A percentile compares a stretch with the other conserved stretches of the same genome.
Conservation (phyloP, 768 basidiomycete genomes). For the Lyophyllum atratum region DNA sequence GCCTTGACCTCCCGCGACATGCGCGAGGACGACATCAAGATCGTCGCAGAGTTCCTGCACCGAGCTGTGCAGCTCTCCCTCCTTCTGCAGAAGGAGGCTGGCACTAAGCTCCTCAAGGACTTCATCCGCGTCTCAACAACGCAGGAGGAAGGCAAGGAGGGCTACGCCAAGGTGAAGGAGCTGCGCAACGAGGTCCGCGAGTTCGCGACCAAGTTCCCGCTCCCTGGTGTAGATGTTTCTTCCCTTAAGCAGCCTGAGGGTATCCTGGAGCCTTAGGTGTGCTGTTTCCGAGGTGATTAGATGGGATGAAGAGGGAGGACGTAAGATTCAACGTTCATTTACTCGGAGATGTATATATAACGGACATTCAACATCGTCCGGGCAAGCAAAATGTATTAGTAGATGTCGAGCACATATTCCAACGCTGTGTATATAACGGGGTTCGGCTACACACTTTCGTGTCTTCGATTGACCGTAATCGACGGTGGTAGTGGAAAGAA, state of each 20-base stretch:
- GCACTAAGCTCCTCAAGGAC: slow-evolving; percentile 93
- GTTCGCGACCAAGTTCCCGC: slow-evolving; percentile 88
- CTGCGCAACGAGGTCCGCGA: slow-evolving; percentile 77
- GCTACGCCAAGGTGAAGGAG: slow-evolving; percentile 67
- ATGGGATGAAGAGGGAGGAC: background rate
- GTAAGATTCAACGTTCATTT: slow-evolving; percentile 59
- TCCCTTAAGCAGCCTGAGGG: slow-evolving; percentile 61
- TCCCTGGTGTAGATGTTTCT: slow-evolving; percentile 77
- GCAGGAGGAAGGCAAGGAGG: slow-evolving; percentile 68
- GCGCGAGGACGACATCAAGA: slow-evolving; percentile 82
- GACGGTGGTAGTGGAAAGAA: background rate
- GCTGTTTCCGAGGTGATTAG: background rate
- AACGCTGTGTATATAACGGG: background rate
- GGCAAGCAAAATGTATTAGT: slow-evolving; percentile 14
- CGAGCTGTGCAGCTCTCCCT: slow-evolving; percentile 92
- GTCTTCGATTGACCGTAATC: too few species aligned
- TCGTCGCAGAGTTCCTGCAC: slow-evolving; percentile 90
- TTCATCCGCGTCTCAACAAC: slow-evolving; percentile 82
- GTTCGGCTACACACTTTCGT: background rate
- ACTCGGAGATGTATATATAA: slow-evolving; percentile 27
- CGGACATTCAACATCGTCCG: slow-evolving; percentile 61
- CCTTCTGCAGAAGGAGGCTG: slow-evolving; percentile 90
- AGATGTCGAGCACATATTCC: slow-evolving; percentile 1
- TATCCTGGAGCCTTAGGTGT: slow-evolving; percentile 29
- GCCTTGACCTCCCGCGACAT: slow-evolving; percentile 95